A percentile compares a stretch with the other conserved stretches of the same genome.
These are phyloP conservation scores for Colletotrichum sublineola DNA, from an alignment of 2,329 filamentous ascomycete genomes.

Conservation along the genomic window DNA sequence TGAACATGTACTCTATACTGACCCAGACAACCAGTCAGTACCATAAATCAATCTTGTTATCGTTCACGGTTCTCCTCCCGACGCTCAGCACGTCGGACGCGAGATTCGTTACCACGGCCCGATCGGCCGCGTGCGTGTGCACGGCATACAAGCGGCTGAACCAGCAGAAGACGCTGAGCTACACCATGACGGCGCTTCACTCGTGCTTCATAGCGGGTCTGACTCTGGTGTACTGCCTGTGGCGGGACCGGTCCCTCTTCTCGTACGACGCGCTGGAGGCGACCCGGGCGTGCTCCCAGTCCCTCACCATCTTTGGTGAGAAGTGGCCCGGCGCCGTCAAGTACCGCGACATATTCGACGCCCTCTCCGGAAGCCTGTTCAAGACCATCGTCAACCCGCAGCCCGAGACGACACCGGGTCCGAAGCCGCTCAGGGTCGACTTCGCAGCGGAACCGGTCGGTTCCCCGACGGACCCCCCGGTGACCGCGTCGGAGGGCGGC, in stretches of 20 bases:
- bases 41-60: constrained; percentile 46
- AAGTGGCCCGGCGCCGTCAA: constrained; percentile 48
- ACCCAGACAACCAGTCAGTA: constrained; percentile 38
- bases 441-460: constrained; percentile 9
- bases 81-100: constrained; percentile 44
- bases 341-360: constrained; percentile 49
- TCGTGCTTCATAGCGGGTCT: constrained; percentile 49
- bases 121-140: constrained; percentile 46
- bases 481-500: neutral
- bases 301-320: constrained; percentile 49
- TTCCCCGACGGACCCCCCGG: neutral
- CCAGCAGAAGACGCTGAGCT: constrained; percentile 48
- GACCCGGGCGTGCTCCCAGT: constrained; percentile 47
- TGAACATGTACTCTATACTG: no score
- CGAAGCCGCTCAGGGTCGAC: constrained; percentile 20
- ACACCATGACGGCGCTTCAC: constrained; percentile 50
- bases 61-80: constrained; percentile 47
- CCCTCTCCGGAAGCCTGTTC: constrained; percentile 45
- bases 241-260: constrained; percentile 45
- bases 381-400: constrained; percentile 44
- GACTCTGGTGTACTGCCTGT: constrained; percentile 49
- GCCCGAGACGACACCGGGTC: neutral
- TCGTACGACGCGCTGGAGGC: constrained; percentile 47
- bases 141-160: constrained; percentile 49
- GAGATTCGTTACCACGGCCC: constrained; percentile 44